Percentiles rank a stretch among this genome's conserved stretches.
These are phyloP conservation scores for Tothia fuscella DNA, from an alignment of 2,329 filamentous ascomycete genomes.

Conservation along the genomic window DNA sequence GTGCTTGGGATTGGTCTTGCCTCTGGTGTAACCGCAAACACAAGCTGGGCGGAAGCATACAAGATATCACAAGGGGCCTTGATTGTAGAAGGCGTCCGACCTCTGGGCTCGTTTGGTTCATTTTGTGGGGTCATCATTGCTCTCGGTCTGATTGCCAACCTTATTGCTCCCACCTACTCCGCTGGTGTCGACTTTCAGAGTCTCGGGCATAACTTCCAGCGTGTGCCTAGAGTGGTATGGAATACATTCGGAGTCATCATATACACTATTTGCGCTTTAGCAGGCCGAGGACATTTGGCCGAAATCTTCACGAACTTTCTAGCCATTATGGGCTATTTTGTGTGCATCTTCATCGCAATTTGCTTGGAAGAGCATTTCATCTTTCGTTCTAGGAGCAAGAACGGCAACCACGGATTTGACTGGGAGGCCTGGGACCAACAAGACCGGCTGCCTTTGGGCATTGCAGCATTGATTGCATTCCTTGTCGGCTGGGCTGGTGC, in stretches of 20 bases:
- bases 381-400: constrained; percentile 43
- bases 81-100: constrained; percentile 49
- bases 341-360: constrained; percentile 18
- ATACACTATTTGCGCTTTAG: constrained; percentile 46
- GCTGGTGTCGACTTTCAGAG: constrained; percentile 55
- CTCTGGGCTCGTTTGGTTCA: constrained; percentile 50
- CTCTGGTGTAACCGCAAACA: constrained; percentile 40
- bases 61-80: constrained; percentile 48
- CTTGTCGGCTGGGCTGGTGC: constrained; percentile 22
- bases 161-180: constrained; percentile 48
- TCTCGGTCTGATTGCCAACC: constrained; percentile 47
- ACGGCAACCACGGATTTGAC: constrained; percentile 17
- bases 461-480: constrained; percentile 23
- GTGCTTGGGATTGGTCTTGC: constrained; percentile 51
- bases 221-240: constrained; percentile 39
- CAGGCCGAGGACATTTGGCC: constrained; percentile 45
- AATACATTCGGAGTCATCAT: constrained; percentile 2
- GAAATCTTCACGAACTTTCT: constrained; percentile 19
- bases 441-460: constrained; percentile 20
- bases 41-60: constrained; percentile 47
- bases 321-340: constrained; percentile 20
- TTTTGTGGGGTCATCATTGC: constrained; percentile 49
- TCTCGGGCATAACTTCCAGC: constrained; percentile 43
- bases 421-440: constrained; percentile 22
- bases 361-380: constrained; percentile 20